Conservation (phyloP, 306 rosid species). For the Glycine tomentella region DNA sequence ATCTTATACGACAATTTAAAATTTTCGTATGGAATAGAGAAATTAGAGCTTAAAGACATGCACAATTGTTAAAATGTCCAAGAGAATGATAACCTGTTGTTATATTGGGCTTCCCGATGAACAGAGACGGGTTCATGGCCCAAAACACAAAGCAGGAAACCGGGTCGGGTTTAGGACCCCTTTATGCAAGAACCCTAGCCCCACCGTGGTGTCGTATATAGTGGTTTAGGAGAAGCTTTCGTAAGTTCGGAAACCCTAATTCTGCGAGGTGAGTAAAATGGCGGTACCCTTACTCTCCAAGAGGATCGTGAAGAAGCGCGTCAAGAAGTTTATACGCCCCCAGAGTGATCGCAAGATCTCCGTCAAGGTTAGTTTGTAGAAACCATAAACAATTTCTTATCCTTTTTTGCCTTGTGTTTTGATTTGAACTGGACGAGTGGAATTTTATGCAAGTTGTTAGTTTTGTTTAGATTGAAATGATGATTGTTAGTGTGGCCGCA, state of each 20-base stretch:
- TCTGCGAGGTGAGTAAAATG: constrained; percentile 43
- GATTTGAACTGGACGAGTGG: neutral
- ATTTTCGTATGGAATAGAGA: too few species aligned
- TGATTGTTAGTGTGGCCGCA: constrained; percentile 80
- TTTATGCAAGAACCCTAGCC: neutral
- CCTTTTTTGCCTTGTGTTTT: neutral
- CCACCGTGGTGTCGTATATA: neutral
- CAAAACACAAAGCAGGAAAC: too few species aligned
- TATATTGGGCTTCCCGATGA: too few species aligned
- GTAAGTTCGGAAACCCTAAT: neutral
- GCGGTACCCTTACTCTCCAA: constrained; percentile 78
- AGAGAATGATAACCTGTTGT: too few species aligned
- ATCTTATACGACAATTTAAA: too few species aligned
- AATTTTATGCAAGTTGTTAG: neutral
- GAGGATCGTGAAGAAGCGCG: constrained; percentile 82
- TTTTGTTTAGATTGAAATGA: constrained; percentile 42
- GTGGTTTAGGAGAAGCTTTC: neutral
- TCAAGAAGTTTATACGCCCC: constrained; percentile 79
- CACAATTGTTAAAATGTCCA: too few species aligned
- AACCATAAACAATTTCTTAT: neutral
- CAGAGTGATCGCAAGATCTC: constrained; percentile 86
- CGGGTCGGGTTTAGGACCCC: too few species aligned
- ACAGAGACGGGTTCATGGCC: too few species aligned
- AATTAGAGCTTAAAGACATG: too few species aligned
- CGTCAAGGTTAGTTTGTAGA: constrained; percentile 62